Percentiles rank a stretch among this genome's conserved stretches.
Evolutionary conservation across 1,284 basidiomycete genomes (phyloP).

Genomic region (Pulveroboletus sp.): DNA sequence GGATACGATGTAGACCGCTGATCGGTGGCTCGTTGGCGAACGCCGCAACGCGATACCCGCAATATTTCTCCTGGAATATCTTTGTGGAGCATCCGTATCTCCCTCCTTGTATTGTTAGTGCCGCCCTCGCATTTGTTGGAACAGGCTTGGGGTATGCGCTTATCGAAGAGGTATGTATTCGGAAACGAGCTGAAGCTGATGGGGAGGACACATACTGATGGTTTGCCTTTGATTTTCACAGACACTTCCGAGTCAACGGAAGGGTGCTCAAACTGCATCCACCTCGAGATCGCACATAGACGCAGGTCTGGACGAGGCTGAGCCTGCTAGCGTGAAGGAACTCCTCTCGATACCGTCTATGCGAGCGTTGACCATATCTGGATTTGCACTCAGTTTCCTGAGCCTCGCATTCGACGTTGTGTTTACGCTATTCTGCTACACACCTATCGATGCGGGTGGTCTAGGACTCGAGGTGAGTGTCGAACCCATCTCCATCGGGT

Average conservation of each 20-base stretch:
- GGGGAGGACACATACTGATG: background rate
- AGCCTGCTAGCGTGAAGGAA: background rate
- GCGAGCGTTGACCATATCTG: slow-evolving; percentile 24
- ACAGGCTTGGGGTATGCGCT: slow-evolving; percentile 19
- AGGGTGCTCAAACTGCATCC: background rate
- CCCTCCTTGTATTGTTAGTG: slow-evolving; percentile 24
- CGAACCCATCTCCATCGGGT: too few species aligned
- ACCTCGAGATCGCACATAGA: background rate
- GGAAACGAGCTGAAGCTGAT: background rate
- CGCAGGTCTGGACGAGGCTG: background rate
- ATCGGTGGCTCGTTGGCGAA: slow-evolving; percentile 26
- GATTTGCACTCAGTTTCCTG: slow-evolving; percentile 19
- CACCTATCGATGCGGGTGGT: slow-evolving; percentile 19
- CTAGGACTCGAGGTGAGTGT: slow-evolving; percentile 22
- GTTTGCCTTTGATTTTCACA: background rate
- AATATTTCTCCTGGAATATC: slow-evolving; percentile 18
- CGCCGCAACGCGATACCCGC: slow-evolving; percentile 20
- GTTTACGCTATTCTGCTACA: slow-evolving; percentile 24
- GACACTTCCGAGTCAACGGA: slow-evolving; percentile 28
- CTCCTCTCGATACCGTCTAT: slow-evolving; percentile 24
- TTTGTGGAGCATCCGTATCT: slow-evolving; percentile 28
- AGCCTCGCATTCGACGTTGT: slow-evolving; percentile 26
- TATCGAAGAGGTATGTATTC: slow-evolving; percentile 25
- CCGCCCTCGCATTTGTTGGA: slow-evolving; percentile 14
- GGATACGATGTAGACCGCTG: slow-evolving; percentile 13